Conservation (phyloP, 2,329 filamentous ascomycete species). For the Paecilomyces niveus region DNA sequence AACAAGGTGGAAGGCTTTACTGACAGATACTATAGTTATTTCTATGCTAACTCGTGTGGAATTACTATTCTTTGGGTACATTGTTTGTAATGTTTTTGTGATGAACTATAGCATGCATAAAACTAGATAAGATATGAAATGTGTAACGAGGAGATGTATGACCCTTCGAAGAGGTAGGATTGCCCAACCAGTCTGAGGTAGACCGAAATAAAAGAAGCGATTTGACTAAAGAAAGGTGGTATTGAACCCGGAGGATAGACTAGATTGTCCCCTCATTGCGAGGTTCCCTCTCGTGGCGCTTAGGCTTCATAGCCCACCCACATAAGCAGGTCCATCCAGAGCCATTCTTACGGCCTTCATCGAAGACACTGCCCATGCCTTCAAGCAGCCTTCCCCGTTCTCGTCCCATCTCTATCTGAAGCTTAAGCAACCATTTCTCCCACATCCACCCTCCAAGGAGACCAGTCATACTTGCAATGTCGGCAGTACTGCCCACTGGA, state of each 20-base stretch:
- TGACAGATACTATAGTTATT: no score
- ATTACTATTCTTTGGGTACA: neutral
- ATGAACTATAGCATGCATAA: no score
- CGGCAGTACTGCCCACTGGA: conserved; percentile 59
- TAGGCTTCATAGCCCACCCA: conserved; percentile 52
- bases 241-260: neutral
- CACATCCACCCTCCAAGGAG: conserved; percentile 82
- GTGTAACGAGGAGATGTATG: no score
- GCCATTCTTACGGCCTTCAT: conserved; percentile 52
- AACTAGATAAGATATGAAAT: no score
- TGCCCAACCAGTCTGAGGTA: no score
- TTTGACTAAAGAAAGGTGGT: no score
- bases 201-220: no score
- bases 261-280: neutral
- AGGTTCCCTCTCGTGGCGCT: conserved; percentile 1
- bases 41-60: neutral
- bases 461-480: conserved; percentile 68
- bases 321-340: conserved; percentile 55
- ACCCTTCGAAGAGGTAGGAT: no score
- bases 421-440: conserved; percentile 91
- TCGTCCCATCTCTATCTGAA: conserved; percentile 79
- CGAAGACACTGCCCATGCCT: conserved; percentile 51
- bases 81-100: no score
- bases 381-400: conserved; percentile 46
- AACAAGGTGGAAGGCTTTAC: no score